Conservation (phyloP, 768 basidiomycete species). For the Hericium coralloides region DNA sequence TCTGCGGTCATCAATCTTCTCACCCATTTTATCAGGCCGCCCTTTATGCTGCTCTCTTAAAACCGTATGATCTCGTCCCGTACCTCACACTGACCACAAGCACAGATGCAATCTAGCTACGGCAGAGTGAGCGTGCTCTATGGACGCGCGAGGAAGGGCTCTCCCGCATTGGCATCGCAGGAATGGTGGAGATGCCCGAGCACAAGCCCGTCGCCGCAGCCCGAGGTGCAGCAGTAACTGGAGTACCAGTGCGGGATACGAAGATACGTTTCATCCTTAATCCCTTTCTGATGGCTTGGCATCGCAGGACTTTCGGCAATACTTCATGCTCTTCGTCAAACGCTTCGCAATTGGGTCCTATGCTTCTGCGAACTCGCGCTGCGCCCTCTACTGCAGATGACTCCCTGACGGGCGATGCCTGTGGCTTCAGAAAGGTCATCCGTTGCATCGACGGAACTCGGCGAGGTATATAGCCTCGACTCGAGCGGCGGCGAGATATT, state of each 20-base stretch:
- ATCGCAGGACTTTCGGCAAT: constrained; percentile 59
- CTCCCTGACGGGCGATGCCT: constrained; percentile 56
- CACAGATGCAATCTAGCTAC: constrained; percentile 68
- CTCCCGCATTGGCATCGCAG: constrained; percentile 49
- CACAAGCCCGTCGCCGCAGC: constrained; percentile 25
- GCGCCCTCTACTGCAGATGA: constrained; percentile 25
- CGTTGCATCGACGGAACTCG: constrained; percentile 57
- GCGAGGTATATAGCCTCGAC: constrained; percentile 79
- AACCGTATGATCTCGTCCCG: constrained; percentile 26
- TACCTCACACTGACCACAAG: constrained; percentile 54
- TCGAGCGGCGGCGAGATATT: constrained; percentile 67
- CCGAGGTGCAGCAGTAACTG: constrained; percentile 33
- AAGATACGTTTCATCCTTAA: constrained; percentile 30
- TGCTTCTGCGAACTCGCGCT: constrained; percentile 33
- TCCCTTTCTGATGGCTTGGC: not conserved
- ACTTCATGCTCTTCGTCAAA: constrained; percentile 51
- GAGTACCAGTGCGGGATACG: constrained; percentile 49
- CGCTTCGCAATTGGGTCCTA: constrained; percentile 69
- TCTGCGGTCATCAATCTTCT: not conserved
- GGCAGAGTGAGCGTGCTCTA: constrained; percentile 47
- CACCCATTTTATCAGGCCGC: constrained; percentile 31
- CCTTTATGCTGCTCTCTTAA: constrained; percentile 38
- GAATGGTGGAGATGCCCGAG: constrained; percentile 77
- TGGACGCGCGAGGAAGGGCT: constrained; percentile 85
- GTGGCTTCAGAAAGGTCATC: constrained; percentile 85